Percentiles rank a stretch among this genome's conserved stretches.
These are phyloP conservation scores for Arxiozyma bovina DNA, from an alignment of 1,139 yeast genomes.

Conservation along the genomic window DNA sequence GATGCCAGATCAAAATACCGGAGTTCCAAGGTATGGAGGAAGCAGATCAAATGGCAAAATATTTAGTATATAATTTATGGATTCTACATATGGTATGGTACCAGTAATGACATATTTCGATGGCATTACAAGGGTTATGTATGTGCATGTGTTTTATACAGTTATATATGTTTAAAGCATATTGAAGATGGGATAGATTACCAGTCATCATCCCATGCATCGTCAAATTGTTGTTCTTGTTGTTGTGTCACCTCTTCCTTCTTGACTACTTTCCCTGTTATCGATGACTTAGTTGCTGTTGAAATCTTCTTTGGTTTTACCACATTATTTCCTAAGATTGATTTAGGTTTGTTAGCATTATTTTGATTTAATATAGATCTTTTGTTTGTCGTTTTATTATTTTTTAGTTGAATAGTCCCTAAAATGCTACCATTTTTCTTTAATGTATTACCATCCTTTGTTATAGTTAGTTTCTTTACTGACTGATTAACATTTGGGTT, in stretches of 20 bases:
- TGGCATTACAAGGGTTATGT: too few species aligned
- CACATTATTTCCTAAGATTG: neutral
- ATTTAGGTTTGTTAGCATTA: neutral
- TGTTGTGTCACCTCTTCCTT: neutral
- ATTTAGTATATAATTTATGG: too few species aligned
- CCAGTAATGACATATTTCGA: too few species aligned
- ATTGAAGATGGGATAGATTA: slow-evolving; percentile 10
- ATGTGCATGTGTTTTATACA: too few species aligned
- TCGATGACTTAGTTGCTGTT: neutral
- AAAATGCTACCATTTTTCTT: neutral
- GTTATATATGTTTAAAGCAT: neutral
- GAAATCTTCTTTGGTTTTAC: neutral
- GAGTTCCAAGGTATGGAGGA: neutral
- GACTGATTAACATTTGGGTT: neutral
- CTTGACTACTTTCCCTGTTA: too few species aligned
- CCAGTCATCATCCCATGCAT: slow-evolving; percentile 52
- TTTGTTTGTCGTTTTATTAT: neutral
- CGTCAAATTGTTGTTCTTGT: slow-evolving; percentile 28
- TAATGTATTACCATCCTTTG: neutral
- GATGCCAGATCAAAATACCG: neutral
- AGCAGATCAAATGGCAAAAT: too few species aligned
- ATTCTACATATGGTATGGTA: too few species aligned
- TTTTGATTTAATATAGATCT: neutral
- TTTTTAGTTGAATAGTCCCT: neutral
- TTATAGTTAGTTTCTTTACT: neutral